Evolutionary conservation across 2,329 filamentous ascomycete genomes (phyloP), one percentile per base, ranked within the genome.

Genomic region (Pseudohalonectria lignicola): DNA sequence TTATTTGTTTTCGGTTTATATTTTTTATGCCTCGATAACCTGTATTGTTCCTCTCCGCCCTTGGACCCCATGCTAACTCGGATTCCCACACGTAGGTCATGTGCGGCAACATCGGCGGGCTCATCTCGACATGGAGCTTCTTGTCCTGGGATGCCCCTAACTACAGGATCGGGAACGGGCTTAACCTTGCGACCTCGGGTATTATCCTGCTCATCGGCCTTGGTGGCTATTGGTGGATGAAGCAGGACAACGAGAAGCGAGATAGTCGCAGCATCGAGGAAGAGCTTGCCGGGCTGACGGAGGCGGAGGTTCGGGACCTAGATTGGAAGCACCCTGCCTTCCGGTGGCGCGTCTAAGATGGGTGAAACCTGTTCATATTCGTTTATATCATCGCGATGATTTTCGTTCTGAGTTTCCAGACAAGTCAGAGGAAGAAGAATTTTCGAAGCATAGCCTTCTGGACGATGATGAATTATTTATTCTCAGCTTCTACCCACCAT

Each of bases 311-410:
- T 16, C 63, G 72, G 40, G 69, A 75, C 47, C 50, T 82, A 43
- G 78, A 82, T 49, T 82, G 76, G 76, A 69, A 64, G 45, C 77
- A 84, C 54, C 79, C 79, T 4, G 69, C 60, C 2, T 81, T 82
- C 50, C 68, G 72, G 46, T 82, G 78, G 79, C 32, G 40, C 6
- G 37, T 21, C 9, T 43, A 21, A 41, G n/a, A 28, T 3, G n/a
- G 19, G 5, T 12, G 8, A 5, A 4, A 12, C 13, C 7, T 20
- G 31, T 17, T n/a, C n/a, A n/a, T n/a, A n/a, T n/a, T n/a, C n/a
- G n/a, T n/a, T n/a, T n/a, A n/a, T n/a, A n/a, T n/a, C n/a, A n/a
- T n/a, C n/a, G n/a, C n/a, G n/a, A n/a, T n/a, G n/a, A n/a, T n/a
- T n/a, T n/a, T n/a, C n/a, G n/a, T n/a, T n/a, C n/a, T n/a, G n/a